phyloP scores from a whole-genome alignment of 169 alveolate species.

The Blepharisma undulans region DNA sequence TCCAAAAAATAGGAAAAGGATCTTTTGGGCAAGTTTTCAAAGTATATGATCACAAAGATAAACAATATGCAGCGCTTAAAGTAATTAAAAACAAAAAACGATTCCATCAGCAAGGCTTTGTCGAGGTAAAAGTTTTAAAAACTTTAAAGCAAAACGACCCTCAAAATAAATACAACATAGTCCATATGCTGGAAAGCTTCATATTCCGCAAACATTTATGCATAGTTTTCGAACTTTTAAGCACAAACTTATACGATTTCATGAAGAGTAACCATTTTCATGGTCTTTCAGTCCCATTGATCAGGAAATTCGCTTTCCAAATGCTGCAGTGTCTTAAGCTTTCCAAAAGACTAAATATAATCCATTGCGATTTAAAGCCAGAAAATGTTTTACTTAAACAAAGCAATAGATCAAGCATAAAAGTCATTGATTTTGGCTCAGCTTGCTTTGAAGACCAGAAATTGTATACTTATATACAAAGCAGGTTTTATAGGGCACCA shows the following conservation, averaged over 20 bases:
- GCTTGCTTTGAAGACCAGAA: conserved; percentile 62
- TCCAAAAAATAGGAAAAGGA: conserved; percentile 79
- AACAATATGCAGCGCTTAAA: conserved; percentile 77
- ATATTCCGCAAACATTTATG: conserved; percentile 78
- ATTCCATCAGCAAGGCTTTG: conserved; percentile 65
- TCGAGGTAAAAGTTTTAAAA: conserved; percentile 58
- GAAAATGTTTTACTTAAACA: conserved; percentile 77
- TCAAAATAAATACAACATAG: conserved; percentile 68
- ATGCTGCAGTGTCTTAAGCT: conserved; percentile 64
- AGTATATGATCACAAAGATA: conserved; percentile 76
- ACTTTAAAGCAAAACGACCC: conserved; percentile 66
- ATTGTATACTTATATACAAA: conserved; percentile 69
- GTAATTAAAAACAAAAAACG: conserved; percentile 73
- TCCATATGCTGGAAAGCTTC: conserved; percentile 72
- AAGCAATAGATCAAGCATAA: conserved; percentile 55
- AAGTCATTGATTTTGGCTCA: conserved; percentile 77
- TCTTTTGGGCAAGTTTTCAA: conserved; percentile 83
- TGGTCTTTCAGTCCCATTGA: conserved; percentile 58
- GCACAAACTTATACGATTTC: conserved; percentile 69
- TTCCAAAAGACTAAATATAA: conserved; percentile 59
- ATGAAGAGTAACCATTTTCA: conserved; percentile 57
- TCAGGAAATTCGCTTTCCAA: conserved; percentile 66
- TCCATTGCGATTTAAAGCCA: conserved; percentile 86
- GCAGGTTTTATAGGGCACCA: conserved; percentile 79
- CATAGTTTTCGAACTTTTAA: conserved; percentile 74